Evolutionary conservation across 306 rosid genomes (phyloP).

Genomic region (Myrica gale): DNA sequence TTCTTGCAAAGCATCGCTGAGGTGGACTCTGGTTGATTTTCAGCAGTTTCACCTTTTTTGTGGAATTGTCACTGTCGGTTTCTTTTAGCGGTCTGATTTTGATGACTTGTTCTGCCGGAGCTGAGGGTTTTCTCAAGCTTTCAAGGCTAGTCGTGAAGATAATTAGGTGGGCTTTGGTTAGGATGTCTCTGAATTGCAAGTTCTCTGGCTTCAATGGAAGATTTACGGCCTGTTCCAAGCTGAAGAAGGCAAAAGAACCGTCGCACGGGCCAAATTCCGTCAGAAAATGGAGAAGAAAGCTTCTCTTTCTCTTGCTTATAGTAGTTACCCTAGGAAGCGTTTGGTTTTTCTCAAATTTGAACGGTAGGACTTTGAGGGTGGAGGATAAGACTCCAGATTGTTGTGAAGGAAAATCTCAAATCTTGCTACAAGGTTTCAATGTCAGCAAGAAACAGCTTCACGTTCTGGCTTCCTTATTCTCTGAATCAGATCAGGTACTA

Average conservation of each 20-base stretch:
- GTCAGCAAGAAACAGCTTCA: conserved; percentile 63
- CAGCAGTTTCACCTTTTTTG: conserved; percentile 16
- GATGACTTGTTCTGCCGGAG: conserved; percentile 43
- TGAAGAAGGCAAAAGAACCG: conserved; percentile 60
- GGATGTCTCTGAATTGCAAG: conserved; percentile 70
- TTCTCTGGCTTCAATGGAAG: conserved; percentile 60
- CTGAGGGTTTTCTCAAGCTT: conserved; percentile 35
- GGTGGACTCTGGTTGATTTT: conserved; percentile 23
- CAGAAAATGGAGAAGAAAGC: conserved; percentile 46
- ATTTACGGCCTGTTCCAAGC: conserved; percentile 43
- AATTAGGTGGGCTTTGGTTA: conserved; percentile 38
- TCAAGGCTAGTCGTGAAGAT: conserved; percentile 31
- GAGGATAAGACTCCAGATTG: conserved; percentile 38
- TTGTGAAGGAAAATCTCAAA: conserved; percentile 50
- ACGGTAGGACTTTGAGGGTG: conserved; percentile 30
- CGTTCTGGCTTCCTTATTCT: conserved; percentile 53
- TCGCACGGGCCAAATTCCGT: conserved; percentile 46
- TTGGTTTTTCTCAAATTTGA: conserved; percentile 46
- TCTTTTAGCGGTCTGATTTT: conserved; percentile 36
- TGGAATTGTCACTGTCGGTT: conserved; percentile 28
- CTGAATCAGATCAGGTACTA: conserved; percentile 82
- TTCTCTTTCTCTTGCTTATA: conserved; percentile 49
- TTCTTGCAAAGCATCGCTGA: conserved; percentile 40
- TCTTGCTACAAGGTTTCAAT: conserved; percentile 63
- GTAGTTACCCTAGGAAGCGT: conserved; percentile 41